These are phyloP conservation scores for Microcyclospora tardicrescens DNA, from an alignment of 2,329 filamentous ascomycete species.

Conservation along the genomic window DNA sequence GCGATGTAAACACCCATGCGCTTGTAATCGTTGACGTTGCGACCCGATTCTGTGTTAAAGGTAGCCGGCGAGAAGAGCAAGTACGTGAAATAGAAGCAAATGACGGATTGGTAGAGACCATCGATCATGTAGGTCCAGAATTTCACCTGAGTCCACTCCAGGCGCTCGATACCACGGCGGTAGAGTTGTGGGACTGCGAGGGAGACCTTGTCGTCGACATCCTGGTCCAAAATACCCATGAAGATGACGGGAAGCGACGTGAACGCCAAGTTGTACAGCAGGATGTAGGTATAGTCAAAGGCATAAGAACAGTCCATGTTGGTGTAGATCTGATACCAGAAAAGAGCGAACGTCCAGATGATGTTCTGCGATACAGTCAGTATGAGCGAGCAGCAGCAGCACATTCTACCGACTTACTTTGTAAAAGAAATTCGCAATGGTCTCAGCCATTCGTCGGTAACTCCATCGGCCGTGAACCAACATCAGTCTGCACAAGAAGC, in stretches of 20 bases:
- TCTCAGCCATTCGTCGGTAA: conserved; percentile 85
- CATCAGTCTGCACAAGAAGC: conserved; percentile 71
- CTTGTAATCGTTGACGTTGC: conserved; percentile 63
- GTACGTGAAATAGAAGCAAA: conserved; percentile 88
- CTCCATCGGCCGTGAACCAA: conserved; percentile 91
- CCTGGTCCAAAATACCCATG: conserved; percentile 93
- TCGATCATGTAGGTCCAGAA: conserved; percentile 98
- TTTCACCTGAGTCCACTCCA: conserved; percentile 91
- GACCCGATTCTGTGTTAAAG: conserved; percentile 58
- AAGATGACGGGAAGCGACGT: conserved; percentile 89
- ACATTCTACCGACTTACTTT: conserved; percentile 43
- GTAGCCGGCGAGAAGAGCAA: conserved; percentile 58
- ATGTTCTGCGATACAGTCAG: conserved; percentile 53
- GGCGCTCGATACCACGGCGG: conserved; percentile 82
- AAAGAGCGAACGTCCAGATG: conserved; percentile 90
- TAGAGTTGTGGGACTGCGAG: conserved; percentile 92
- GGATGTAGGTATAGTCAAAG: conserved; percentile 95
- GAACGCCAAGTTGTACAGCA: conserved; percentile 93
- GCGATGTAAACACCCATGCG: conserved; percentile 81
- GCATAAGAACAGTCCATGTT: conserved; percentile 95
- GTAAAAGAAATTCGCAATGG: conserved; percentile 98
- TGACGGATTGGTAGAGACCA: conserved; percentile 85
- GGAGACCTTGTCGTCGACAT: conserved; percentile 87
- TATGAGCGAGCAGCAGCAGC: conserved; percentile 1
- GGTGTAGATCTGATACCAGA: conserved; percentile 95